Evolutionary conservation across 2,329 filamentous ascomycete genomes (phyloP).

Genomic region (Fonsecaea erecta): DNA sequence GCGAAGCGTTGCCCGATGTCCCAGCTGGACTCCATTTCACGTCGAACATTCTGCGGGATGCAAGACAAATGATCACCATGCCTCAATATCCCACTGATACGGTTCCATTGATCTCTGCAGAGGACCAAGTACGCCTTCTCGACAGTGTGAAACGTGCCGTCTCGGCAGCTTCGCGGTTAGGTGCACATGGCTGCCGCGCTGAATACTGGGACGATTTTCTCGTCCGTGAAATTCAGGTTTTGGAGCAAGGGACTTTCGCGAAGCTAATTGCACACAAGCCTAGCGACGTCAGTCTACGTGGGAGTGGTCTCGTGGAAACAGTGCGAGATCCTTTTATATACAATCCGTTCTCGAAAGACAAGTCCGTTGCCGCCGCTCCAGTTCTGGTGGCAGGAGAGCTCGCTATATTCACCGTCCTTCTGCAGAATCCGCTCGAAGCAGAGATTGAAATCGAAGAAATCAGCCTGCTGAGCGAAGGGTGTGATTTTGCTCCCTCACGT

Average conservation of each 20-base stretch:
- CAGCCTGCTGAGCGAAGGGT: conserved; percentile 72
- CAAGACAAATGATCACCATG: conserved; percentile 74
- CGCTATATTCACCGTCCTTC: conserved; percentile 76
- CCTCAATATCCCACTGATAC: conserved; percentile 52
- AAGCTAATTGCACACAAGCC: conserved; percentile 68
- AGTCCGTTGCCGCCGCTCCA: conserved; percentile 61
- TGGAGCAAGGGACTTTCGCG: conserved; percentile 63
- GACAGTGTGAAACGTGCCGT: conserved; percentile 87
- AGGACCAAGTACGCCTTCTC: conserved; percentile 83
- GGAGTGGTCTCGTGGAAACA: conserved; percentile 43
- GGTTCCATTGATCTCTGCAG: conserved; percentile 50
- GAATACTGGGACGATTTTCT: conserved; percentile 98
- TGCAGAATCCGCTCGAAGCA: conserved; percentile 95
- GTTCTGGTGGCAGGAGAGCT: conserved; percentile 79
- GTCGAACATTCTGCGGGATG: conserved; percentile 78
- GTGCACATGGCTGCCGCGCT: conserved; percentile 70
- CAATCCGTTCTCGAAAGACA: conserved; percentile 83
- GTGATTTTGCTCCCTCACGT: conserved; percentile 69
- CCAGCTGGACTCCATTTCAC: conserved; percentile 87
- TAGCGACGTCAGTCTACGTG: conserved; percentile 51
- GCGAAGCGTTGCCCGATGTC: conserved; percentile 90
- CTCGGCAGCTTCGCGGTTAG: conserved; percentile 74
- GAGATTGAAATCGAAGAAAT: conserved; percentile 88
- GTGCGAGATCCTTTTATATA: conserved; percentile 84
- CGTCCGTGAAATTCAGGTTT: conserved; percentile 74